These are phyloP conservation scores for Dovyalis caffra DNA, from an alignment of 345 rosid genomes.

Conservation along the genomic window DNA sequence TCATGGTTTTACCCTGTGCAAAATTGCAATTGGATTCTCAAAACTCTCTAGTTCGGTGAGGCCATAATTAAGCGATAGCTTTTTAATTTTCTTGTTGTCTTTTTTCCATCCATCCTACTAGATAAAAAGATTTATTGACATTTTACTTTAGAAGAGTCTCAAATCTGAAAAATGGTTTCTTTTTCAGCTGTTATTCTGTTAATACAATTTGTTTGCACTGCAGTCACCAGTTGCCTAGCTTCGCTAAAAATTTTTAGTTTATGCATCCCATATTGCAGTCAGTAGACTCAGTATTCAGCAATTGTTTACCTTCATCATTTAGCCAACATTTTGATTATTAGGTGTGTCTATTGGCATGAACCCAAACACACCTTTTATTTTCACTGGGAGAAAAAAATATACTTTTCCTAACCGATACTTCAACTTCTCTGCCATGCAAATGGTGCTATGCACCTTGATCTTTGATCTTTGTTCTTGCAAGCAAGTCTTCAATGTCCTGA, in stretches of 20 bases:
- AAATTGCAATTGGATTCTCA: background rate
- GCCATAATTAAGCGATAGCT: background rate
- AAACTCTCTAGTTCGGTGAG: background rate
- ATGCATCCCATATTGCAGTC: background rate
- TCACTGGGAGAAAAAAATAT: background rate
- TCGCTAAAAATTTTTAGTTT: background rate
- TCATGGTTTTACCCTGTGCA: background rate
- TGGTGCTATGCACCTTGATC: background rate
- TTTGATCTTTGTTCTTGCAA: background rate
- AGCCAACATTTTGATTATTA: background rate
- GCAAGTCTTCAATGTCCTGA: background rate
- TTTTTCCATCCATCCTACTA: too few relatives aligned
- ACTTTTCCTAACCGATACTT: background rate
- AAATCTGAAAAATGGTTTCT: background rate
- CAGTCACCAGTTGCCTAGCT: constrained; percentile 1
- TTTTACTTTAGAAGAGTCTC: background rate
- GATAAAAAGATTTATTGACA: background rate
- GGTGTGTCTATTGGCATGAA: background rate
- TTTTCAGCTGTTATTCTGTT: background rate
- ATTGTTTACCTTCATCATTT: background rate
- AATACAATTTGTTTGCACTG: background rate
- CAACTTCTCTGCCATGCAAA: background rate
- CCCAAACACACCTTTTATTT: background rate
- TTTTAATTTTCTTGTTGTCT: background rate
- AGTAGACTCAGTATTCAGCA: background rate